Evolutionary conservation across 139 green algal genomes (phyloP), one percentile per base, ranked within the genome.

Genomic region (Chlorella sp.): DNA sequence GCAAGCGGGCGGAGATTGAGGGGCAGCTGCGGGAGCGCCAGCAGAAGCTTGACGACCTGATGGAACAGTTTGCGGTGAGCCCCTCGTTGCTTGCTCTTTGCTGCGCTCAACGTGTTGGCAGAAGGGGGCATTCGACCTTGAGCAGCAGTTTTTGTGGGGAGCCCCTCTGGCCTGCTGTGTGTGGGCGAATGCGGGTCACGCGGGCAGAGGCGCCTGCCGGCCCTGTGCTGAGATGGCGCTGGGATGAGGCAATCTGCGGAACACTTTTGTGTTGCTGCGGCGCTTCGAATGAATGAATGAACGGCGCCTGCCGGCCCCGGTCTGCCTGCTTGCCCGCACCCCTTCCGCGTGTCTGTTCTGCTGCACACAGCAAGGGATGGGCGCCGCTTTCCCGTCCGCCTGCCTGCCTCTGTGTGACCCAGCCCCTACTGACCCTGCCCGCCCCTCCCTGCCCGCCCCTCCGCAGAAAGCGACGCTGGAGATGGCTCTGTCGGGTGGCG

Each of bases 21-120:
- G 89, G 78, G 39, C 90, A 95, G 83, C 86, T 95, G 26, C 48
- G 34, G 0, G 78, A 80, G 0, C 73, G 89, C 4, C 68, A 96
- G 26, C n/a, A 94, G 53, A 85, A 90, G 84, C 68, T 94, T 40
- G 90, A 91, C 75, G 64, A 53, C 37, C 86, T 93, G 76, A 91
- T 92, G 90, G 90, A 94, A 37, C 12, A 57, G 37, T 94, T 94
- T 87, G 91, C 76, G 48, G 81, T 91, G 60, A 26, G 39, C 5
- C 9, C 48, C n/a, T n/a, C n/a, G n/a, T 57, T 57, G 48, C 48
- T 57, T 14, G 69, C 40, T 88, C 85, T 5, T 34, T 92, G 39
- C 69, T 92, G 40, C 71, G 61, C 12, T 82, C 88, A 39, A 88
- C 79, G 30, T 68, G 84, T 66, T 88, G 91, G 73, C 18, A 1